Percentiles rank a stretch among this genome's conserved stretches.
Evolutionary conservation across 495 filamentous ascomycete genomes (phyloP).

Genomic region (Letharia columbiana): DNA sequence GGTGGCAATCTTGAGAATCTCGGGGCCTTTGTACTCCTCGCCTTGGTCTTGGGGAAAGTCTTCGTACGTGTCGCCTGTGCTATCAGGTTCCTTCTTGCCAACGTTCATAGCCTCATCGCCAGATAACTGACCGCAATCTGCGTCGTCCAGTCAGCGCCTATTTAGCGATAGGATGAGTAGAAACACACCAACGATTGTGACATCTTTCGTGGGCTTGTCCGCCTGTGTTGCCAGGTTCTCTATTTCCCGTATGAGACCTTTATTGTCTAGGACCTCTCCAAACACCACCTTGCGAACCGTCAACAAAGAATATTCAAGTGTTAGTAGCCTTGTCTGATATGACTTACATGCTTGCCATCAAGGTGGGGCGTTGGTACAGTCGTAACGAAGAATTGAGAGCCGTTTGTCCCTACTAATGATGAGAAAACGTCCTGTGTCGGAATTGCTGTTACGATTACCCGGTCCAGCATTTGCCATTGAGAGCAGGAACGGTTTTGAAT

Average conservation of each 20-base stretch:
- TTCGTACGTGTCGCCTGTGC: constrained; percentile 85
- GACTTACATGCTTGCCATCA: constrained; percentile 76
- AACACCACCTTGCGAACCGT: constrained; percentile 34
- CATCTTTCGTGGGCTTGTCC: constrained; percentile 73
- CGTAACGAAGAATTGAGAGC: constrained; percentile 96
- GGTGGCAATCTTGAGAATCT: constrained; percentile 69
- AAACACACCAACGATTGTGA: constrained; percentile 51
- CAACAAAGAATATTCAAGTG: not conserved
- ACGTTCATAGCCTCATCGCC: constrained; percentile 56
- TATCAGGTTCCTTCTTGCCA: constrained; percentile 57
- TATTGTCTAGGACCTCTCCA: constrained; percentile 64
- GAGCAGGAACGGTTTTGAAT: constrained; percentile 88
- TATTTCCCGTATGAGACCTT: constrained; percentile 81
- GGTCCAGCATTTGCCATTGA: constrained; percentile 98
- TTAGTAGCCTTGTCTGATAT: not conserved
- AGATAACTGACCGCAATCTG: constrained; percentile 77
- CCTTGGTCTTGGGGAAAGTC: constrained; percentile 88
- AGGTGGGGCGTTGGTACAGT: constrained; percentile 90
- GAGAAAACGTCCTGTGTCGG: not conserved
- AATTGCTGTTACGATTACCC: constrained; percentile 36
- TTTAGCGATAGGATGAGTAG: not conserved
- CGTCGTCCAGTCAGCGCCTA: not conserved
- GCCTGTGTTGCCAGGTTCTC: constrained; percentile 73
- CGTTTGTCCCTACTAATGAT: constrained; percentile 59
- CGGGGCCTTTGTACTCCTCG: constrained; percentile 48